phyloP scores from a whole-genome alignment of 139 green algal species.

The Chlorella sp. region DNA sequence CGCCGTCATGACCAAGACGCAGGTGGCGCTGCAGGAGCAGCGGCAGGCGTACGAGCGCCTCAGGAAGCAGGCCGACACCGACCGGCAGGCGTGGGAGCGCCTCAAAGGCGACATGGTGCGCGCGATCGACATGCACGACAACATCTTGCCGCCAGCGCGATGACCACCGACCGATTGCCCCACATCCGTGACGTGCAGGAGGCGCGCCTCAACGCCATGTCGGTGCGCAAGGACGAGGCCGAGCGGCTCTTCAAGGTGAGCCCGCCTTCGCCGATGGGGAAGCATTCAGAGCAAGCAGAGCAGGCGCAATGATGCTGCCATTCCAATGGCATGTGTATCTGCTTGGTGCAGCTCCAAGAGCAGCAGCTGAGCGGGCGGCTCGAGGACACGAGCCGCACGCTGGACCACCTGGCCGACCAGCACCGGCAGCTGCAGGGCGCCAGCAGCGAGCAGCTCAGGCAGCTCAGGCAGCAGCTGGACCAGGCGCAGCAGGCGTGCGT shows the following conservation, averaged over 20 bases:
- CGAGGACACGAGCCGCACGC: not conserved
- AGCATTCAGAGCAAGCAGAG: too few species aligned
- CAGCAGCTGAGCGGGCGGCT: slow-evolving; percentile 2
- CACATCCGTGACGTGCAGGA: slow-evolving; percentile 8
- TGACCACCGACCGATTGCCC: not conserved
- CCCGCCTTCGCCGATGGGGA: too few species aligned
- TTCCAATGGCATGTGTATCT: too few species aligned
- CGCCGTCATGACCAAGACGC: not conserved
- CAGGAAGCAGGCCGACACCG: not conserved
- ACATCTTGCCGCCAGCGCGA: not conserved
- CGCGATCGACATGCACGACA: too few species aligned
- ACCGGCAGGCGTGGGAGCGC: not conserved
- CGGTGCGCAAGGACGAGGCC: slow-evolving; percentile 6
- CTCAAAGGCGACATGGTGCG: not conserved
- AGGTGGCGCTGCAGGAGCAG: not conserved
- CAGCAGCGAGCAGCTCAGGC: not conserved
- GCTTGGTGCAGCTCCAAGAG: slow-evolving; percentile 1
- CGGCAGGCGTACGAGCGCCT: not conserved
- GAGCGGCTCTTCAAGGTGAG: slow-evolving; percentile 13
- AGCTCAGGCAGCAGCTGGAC: not conserved
- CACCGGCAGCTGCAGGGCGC: not conserved
- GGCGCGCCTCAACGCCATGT: not conserved
- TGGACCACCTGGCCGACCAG: not conserved
- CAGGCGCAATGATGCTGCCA: too few species aligned
- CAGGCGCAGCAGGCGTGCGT: not conserved